Base-by-base conservation (phyloP, 257 asterid genomes). In the Plectranthus barbatus region DNA sequence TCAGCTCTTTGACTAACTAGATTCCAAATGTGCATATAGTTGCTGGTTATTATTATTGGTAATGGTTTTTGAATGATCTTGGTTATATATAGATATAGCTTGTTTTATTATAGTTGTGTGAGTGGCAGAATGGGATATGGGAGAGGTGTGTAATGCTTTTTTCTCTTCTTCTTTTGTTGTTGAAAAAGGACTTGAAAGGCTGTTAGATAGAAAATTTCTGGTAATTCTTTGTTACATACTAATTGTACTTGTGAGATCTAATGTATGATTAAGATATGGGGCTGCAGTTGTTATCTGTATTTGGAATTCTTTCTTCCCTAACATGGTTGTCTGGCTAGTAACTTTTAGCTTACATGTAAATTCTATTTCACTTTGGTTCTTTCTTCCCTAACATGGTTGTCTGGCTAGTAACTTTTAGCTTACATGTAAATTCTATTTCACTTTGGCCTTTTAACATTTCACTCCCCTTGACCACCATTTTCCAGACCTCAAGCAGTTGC, bases 401-500 rank as follows among this genome's bases (percentile, higher is more conserved):
- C 56, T 56, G 33, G 20, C 37, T 37, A 64, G 52, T 19, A 62
- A n/a, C 42, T 26, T 61, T 7, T 24, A 36, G 61, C 21, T 4
- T 60, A 34, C 40, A 23, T 7, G 12, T n/a, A 53, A 41, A 33
- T 17, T 56, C 29, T 17, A 9, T 33, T 12, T 44, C 61, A 29
- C 56, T 51, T 18, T 64, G 17, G 49, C 57, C 21, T 58, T 39
- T 39, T 20, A 13, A 61, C 26, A 39, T 56, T 34, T 36, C 56
- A 59, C 72, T 76, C 66, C 66, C 66, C 66, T 36, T 68, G 6
- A 11, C 19, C 62, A 24, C 69, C 20, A 42, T 54, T 71, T 64
- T 75, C n/a, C 72, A 90, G 99, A 79, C 94, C 95, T 21, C 74
- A 81, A 79, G 99, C 99, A n/a, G 99, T 93, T 50, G 83, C 99